Base-by-base conservation (phyloP, 202 grass and related monocot species). In the Dendrocalamus latiflorus region DNA sequence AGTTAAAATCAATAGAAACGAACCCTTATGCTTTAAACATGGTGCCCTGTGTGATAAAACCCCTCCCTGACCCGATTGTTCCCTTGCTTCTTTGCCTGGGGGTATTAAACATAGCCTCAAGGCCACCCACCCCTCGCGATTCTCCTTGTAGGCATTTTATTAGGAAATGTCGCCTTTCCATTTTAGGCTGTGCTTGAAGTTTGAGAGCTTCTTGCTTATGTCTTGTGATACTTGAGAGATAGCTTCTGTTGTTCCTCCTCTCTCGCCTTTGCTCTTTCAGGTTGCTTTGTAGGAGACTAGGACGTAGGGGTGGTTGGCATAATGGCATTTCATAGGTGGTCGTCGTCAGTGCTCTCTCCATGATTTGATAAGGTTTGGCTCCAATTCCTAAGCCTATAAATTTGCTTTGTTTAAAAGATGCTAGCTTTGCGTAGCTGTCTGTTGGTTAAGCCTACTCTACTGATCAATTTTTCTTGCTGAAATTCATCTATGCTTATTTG, bases 101-200 rank as follows among this genome's bases (percentile, higher is more conserved):
- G 39, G 20, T 79, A 9, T 37, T 48, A 56, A 48, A 56, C 11
- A 61, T 69, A 70, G 54, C 50, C 22, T 38, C 86, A 51, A 50
- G 44, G 63, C 47, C 13, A 24, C 62, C 17, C 51, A 50, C 68
- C 57, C 66, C 41, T 16, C 12, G 6, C 70, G 9, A n/a, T 81
- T 81, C 74, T 69, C 75, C 70, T 70, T 91, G 79, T 18, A 77
- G 89, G 43, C 80, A 72, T 88, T 84, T 68, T 88, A 83, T 91
- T 64, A 65, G 89, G 85, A 88, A 91, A 85, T 65, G 33, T 65
- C 51, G 10, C 0, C 63, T 84, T 88, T 84, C 89, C 85, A 80
- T 84, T 88, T 84, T 91, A 70, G 89, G 68, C 28, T 34, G n/a
- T 11, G 5, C 24, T 42, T 67, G 11, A 49, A 9, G 16, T 38